Evolutionary conservation across 1,284 basidiomycete genomes (phyloP).

Genomic region (Ceraceosorus guamensis): DNA sequence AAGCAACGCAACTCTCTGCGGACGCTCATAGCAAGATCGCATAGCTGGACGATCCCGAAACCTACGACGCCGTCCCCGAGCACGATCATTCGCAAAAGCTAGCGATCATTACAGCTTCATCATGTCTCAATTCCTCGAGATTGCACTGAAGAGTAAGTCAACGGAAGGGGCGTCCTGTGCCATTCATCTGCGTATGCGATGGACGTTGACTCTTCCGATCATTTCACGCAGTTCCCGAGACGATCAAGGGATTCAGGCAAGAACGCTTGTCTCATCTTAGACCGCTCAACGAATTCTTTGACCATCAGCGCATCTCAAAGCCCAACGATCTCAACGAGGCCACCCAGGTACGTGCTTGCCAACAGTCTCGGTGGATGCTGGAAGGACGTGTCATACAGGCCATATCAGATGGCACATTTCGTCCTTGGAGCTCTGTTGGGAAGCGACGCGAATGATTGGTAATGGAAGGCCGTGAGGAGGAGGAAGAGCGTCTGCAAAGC

Average conservation of each 20-base stretch:
- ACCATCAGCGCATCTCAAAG: slow-evolving; percentile 75
- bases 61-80: no score
- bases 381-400: no score
- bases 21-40: no score
- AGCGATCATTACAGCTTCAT: no score
- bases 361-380: no score
- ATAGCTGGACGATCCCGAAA: no score
- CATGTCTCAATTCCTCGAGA: slow-evolving; percentile 31
- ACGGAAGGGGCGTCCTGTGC: not conserved
- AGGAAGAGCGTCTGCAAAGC: no score
- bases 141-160: slow-evolving; percentile 29
- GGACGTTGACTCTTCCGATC: slow-evolving; percentile 6
- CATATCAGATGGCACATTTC: no score
- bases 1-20: no score
- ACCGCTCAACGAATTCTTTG: slow-evolving; percentile 62
- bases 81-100: no score
- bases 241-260: slow-evolving; percentile 54
- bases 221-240: slow-evolving; percentile 36
- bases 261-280: slow-evolving; percentile 74
- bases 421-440: not conserved
- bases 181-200: not conserved
- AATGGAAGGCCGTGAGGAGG: no score
- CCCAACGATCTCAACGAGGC: slow-evolving; percentile 59
- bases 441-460: not conserved
- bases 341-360: slow-evolving; percentile 39